Evolutionary conservation across 73 alveolate species (phyloP), one percentile per base, ranked within the genome.

Genomic region (Symbiodinium pilosum): DNA sequence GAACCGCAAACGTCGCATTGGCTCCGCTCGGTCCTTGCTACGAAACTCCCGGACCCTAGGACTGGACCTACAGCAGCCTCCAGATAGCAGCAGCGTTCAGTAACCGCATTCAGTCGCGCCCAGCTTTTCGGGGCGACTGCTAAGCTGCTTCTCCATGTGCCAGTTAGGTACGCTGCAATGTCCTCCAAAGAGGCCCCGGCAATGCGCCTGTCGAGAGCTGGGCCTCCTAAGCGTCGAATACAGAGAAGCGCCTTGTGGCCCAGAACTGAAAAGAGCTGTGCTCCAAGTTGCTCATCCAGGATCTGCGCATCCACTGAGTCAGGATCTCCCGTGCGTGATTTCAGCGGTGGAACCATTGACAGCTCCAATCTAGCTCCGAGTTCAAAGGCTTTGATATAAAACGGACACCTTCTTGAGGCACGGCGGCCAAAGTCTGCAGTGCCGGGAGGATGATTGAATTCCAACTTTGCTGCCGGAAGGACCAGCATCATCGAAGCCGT

Each of bases 341-440:
- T 91, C 56, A 91, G 30, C 36, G 88, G 77, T 28, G 97, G 97
- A 20, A 91, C 97, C 42, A 91, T 68, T 1, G 81, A 91, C 81
- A 91, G 52, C 97, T 91, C 52, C 75, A 91, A 32, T 75, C 95
- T 89, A 36, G 97, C 97, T 30, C 97, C 97, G 89, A 71, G 68
- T 36, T 91, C 89, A 24, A 91, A 52, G 20, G 89, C 47, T 40
- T 91, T 69, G 81, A 91, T 43, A 77, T 91, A 91, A 75, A 69
- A 71, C 36, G 97, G 97, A 42, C 44, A 91, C 52, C 97, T 32
- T 26, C 81, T 64, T 30, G 81, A 20, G 38, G 81, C 81, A 64
- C 39, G 18, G 24, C 81, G 81, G 30, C 81, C 34, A 64, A 64
- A 64, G 12, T n/a, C 38, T 14, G 30, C 81, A 64, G 34, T 6